Evolutionary conservation across 2,329 filamentous ascomycete species (phyloP).

Genomic region (Didymellaceae sp.): DNA sequence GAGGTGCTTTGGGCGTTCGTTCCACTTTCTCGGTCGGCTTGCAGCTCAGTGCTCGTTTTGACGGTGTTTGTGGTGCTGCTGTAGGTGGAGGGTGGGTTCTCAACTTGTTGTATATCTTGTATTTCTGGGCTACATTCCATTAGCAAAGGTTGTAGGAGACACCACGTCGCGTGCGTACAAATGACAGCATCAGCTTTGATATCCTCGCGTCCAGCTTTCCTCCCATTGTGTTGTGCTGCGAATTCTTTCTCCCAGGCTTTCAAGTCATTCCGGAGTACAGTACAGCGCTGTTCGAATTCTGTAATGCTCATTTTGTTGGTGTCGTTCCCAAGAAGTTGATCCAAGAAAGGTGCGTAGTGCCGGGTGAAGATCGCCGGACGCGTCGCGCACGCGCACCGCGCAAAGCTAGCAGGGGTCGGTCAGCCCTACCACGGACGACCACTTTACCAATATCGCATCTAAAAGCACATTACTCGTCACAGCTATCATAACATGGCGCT

Average conservation of each 20-base stretch:
- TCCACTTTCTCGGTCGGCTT: conserved; percentile 28
- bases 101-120: conserved; percentile 75
- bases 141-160: conserved; percentile 6
- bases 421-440: conserved; percentile 28
- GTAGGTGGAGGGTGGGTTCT: conserved; percentile 49
- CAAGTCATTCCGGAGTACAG: conserved; percentile 77
- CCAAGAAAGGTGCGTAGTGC: conserved; percentile 20
- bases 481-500: conserved; percentile 7
- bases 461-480: no score
- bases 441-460: conserved; percentile 4
- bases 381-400: conserved; percentile 31
- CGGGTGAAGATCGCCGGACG: conserved; percentile 38
- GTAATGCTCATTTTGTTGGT: conserved; percentile 36
- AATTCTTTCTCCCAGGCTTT: conserved; percentile 78
- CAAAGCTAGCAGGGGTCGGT: conserved; percentile 15
- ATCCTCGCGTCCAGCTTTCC: conserved; percentile 74
- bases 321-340: conserved; percentile 13
- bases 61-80: conserved; percentile 40
- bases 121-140: conserved; percentile 66
- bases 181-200: conserved; percentile 77
- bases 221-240: conserved; percentile 65
- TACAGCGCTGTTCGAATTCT: conserved; percentile 70
- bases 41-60: conserved; percentile 35
- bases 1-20: conserved; percentile 35
- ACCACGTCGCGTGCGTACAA: conserved; percentile 57